phyloP scores from a whole-genome alignment of 768 basidiomycete species.

The Chlorophyllum brunneum region DNA sequence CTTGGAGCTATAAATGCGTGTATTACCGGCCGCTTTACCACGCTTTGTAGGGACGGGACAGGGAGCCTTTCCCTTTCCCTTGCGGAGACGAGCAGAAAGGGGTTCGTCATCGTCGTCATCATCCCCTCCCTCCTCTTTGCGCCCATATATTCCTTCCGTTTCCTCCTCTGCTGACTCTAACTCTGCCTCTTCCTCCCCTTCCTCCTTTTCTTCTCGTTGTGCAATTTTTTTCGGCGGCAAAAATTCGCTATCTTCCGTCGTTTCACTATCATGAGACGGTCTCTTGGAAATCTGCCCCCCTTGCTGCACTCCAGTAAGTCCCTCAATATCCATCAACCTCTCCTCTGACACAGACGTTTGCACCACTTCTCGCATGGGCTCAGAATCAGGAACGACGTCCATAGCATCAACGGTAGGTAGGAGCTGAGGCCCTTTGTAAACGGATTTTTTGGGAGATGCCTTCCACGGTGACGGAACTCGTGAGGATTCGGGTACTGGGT shows the following conservation, averaged over 20 bases:
- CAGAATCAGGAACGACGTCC: slow-evolving; percentile 64
- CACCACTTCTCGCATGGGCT: slow-evolving; percentile 37
- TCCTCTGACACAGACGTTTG: background rate
- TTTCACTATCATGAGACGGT: slow-evolving; percentile 1
- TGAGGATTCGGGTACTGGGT: slow-evolving; percentile 10
- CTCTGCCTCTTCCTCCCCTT: slow-evolving; percentile 18
- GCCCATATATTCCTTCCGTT: background rate
- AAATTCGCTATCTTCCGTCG: slow-evolving; percentile 3
- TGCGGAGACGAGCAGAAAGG: slow-evolving; percentile 9
- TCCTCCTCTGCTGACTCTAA: background rate
- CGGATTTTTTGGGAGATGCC: background rate
- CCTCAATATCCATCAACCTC: background rate
- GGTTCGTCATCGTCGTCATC: slow-evolving; percentile 15
- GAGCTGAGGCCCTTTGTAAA: slow-evolving; percentile 6
- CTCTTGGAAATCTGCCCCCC: background rate
- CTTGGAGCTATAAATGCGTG: background rate
- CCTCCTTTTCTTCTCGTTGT: slow-evolving; percentile 15
- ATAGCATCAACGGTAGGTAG: slow-evolving; percentile 25
- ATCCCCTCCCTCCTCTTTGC: background rate
- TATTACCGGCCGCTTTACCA: background rate
- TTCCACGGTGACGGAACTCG: background rate
- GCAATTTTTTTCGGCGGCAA: slow-evolving; percentile 2
- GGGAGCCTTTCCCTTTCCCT: slow-evolving; percentile 10
- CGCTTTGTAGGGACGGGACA: background rate
- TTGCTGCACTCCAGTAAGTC: background rate